Percentiles rank a stretch among this genome's conserved stretches.
phyloP scores from a whole-genome alignment of 164 flowering plant species.

The Magnolia officinalis region DNA sequence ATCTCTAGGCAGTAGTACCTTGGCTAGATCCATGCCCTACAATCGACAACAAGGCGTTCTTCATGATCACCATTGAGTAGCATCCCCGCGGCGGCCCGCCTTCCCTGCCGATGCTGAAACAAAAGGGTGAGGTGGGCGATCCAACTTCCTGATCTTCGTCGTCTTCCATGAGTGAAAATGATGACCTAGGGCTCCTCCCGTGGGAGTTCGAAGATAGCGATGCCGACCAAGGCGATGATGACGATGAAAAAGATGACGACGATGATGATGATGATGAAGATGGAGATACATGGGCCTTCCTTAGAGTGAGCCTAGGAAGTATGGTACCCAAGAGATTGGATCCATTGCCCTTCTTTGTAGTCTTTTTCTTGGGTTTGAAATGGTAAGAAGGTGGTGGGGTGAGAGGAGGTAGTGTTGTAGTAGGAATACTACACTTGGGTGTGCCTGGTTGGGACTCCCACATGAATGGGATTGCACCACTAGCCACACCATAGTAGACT shows the following conservation, averaged over 20 bases:
- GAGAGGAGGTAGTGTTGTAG: conserved; percentile 46
- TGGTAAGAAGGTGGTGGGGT: conserved; percentile 71
- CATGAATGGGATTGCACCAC: conserved; percentile 52
- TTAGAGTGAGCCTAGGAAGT: conserved; percentile 15
- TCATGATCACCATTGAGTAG: conserved; percentile 13
- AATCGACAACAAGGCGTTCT: conserved; percentile 24
- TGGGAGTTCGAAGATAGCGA: not conserved
- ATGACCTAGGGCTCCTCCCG: conserved; percentile 24
- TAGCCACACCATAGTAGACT: conserved; percentile 43
- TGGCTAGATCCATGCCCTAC: conserved; percentile 28
- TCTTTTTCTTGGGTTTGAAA: conserved; percentile 12
- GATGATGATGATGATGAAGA: conserved; percentile 11
- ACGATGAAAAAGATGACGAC: conserved; percentile 13
- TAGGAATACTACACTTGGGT: conserved; percentile 33
- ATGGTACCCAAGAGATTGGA: conserved; percentile 11
- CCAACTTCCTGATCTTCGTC: conserved; percentile 18
- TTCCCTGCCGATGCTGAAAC: conserved; percentile 13
- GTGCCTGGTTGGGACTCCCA: conserved; percentile 83
- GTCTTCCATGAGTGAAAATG: conserved; percentile 21
- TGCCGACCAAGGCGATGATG: conserved; percentile 11
- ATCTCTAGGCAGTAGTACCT: conserved; percentile 16
- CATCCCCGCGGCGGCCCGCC: conserved; percentile 6
- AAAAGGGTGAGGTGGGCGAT: conserved; percentile 27
- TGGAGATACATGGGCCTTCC: conserved; percentile 11
- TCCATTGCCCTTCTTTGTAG: conserved; percentile 23